Evolutionary conservation across 805 yeast genomes (phyloP).

Genomic region (Grigorovia transvaalensis): DNA sequence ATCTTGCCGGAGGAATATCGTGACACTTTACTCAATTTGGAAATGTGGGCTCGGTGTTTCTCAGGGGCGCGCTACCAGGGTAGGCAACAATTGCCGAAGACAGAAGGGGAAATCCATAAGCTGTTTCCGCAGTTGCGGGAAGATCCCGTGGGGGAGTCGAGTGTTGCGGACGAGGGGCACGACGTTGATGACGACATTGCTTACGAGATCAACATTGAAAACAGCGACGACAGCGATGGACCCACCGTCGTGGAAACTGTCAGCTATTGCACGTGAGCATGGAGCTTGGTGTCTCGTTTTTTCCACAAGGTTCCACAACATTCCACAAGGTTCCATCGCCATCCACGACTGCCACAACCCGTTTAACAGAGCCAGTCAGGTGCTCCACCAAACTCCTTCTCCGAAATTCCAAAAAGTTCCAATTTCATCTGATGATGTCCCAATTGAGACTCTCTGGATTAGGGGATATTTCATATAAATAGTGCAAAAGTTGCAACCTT

Average conservation of each 20-base stretch:
- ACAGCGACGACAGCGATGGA: constrained; percentile 1
- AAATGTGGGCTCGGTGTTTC: constrained; percentile 14
- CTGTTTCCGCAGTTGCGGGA: not conserved
- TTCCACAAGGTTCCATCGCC: not conserved
- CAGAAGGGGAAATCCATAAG: constrained; percentile 1
- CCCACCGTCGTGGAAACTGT: constrained; percentile 8
- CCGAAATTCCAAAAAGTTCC: not conserved
- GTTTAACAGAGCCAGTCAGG: not conserved
- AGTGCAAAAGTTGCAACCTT: not conserved
- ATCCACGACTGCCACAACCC: too few species aligned
- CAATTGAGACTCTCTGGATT: not conserved
- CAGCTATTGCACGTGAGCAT: not conserved
- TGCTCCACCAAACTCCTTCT: not conserved
- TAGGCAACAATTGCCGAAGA: not conserved
- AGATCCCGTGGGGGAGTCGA: not conserved
- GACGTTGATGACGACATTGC: not conserved
- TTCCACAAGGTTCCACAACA: not conserved
- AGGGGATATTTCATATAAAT: not conserved
- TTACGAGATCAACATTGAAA: constrained; percentile 2
- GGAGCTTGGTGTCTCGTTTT: not conserved
- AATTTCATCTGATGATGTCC: not conserved
- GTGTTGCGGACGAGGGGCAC: not conserved
- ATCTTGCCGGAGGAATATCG: constrained; percentile 19
- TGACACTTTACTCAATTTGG: constrained; percentile 14
- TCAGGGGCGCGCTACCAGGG: constrained; percentile 2